Evolutionary conservation across 2,329 filamentous ascomycete genomes (phyloP).

Genomic region (Periglandula ipomoeae): DNA sequence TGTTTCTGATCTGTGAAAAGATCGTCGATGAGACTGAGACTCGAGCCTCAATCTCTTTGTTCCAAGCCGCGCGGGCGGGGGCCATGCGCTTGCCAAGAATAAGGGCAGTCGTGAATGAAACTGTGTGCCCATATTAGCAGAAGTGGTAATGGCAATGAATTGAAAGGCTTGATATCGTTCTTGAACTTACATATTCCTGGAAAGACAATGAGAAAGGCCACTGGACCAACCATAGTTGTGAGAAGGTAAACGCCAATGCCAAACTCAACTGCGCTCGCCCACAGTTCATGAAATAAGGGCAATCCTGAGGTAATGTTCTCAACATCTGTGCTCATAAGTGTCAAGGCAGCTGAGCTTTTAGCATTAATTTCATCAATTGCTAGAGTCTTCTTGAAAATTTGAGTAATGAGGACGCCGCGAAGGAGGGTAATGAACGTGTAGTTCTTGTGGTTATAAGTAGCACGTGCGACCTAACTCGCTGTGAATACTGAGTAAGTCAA

Average conservation of each 20-base stretch:
- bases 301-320: slow-evolving; percentile 30
- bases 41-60: slow-evolving; percentile 19
- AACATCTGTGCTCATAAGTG: slow-evolving; percentile 39
- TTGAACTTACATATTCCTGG: slow-evolving; percentile 35
- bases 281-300: slow-evolving; percentile 28
- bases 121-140: no score
- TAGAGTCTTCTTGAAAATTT: slow-evolving; percentile 25
- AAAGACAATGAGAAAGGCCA: slow-evolving; percentile 28
- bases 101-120: no score
- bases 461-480: no score
- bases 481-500: no score
- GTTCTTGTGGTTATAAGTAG: neutral
- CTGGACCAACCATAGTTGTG: slow-evolving; percentile 34
- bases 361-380: slow-evolving; percentile 20
- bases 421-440: slow-evolving; percentile 4
- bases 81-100: slow-evolving; percentile 33
- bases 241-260: slow-evolving; percentile 37
- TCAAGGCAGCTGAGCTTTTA: slow-evolving; percentile 28
- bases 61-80: slow-evolving; percentile 26
- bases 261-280: slow-evolving; percentile 32
- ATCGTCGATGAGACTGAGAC: no score
- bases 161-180: no score
- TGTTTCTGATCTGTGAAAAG: slow-evolving; percentile 24
- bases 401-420: slow-evolving; percentile 22
- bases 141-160: no score